These are phyloP conservation scores for Rhizodiscina lignyota DNA, from an alignment of 495 filamentous ascomycete genomes.

Conservation along the genomic window DNA sequence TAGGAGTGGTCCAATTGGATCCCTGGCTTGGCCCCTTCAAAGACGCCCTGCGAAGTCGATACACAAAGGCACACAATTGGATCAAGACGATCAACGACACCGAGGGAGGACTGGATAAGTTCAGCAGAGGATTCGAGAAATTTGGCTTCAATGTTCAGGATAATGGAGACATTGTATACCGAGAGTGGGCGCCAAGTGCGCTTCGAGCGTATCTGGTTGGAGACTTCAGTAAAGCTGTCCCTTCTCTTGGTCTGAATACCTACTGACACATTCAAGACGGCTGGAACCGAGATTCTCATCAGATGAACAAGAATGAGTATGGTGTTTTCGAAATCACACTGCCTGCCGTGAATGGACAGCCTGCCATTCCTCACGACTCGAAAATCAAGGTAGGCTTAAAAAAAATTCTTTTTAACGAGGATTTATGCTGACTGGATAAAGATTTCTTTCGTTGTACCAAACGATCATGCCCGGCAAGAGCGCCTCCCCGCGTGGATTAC, in stretches of 20 bases:
- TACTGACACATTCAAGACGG: conserved; percentile 38
- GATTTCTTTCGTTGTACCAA: conserved; percentile 73
- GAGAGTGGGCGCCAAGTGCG: conserved; percentile 94
- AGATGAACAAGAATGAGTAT: conserved; percentile 69
- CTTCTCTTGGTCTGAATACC: background rate
- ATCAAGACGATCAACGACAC: conserved; percentile 62
- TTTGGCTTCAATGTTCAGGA: conserved; percentile 67
- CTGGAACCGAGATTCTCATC: conserved; percentile 69
- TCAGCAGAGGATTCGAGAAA: conserved; percentile 73
- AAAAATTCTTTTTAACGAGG: no score
- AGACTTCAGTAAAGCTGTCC: conserved; percentile 63
- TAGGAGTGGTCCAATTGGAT: conserved; percentile 76
- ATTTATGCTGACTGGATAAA: conserved; percentile 31
- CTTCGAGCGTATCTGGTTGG: conserved; percentile 73
- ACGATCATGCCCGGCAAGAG: conserved; percentile 58
- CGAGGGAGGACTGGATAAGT: conserved; percentile 84
- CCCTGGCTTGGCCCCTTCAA: conserved; percentile 81
- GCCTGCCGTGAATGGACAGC: conserved; percentile 53
- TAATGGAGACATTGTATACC: conserved; percentile 75
- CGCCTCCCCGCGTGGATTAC: conserved; percentile 92
- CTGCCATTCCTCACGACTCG: conserved; percentile 78
- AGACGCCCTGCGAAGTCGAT: conserved; percentile 59
- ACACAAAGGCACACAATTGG: conserved; percentile 71
- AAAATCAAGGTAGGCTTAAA: conserved; percentile 67
- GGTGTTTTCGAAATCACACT: conserved; percentile 80